Conservation (phyloP, 345 rosid genomes). For the Dovyalis caffra region DNA sequence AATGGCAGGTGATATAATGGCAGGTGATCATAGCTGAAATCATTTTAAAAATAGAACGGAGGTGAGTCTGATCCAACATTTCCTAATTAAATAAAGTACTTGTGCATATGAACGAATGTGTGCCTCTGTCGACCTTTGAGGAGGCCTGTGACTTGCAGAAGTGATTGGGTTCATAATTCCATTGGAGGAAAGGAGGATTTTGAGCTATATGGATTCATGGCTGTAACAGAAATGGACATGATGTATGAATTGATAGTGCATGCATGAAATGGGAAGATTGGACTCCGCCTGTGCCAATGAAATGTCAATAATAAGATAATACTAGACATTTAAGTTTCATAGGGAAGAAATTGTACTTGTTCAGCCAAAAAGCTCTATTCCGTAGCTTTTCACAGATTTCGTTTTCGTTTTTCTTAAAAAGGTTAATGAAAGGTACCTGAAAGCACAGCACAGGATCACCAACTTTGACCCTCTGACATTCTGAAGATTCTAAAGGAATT, state of each 20-base stretch:
- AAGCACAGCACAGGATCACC: slow-evolving; percentile 79
- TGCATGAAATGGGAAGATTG: not conserved
- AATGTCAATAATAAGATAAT: not conserved
- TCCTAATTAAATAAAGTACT: too few species aligned
- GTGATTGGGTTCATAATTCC: too few species aligned
- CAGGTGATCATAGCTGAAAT: too few species aligned
- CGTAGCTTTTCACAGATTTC: not conserved
- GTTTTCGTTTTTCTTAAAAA: not conserved
- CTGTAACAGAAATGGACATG: too few species aligned
- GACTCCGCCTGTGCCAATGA: not conserved
- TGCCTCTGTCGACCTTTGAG: too few species aligned
- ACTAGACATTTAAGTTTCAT: not conserved
- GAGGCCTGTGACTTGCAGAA: too few species aligned
- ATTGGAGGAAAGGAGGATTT: too few species aligned
- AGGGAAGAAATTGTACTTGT: not conserved
- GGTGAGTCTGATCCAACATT: too few species aligned
- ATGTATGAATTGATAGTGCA: not conserved
- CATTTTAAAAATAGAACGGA: too few species aligned
- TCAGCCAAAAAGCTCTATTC: not conserved
- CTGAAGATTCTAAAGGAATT: slow-evolving; percentile 76
- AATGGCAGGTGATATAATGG: too few species aligned
- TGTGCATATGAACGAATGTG: too few species aligned
- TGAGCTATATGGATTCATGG: too few species aligned
- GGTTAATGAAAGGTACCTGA: slow-evolving; percentile 43
- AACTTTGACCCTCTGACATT: slow-evolving; percentile 56